phyloP scores from a whole-genome alignment of 2,329 filamentous ascomycete genomes.

The Tympanopsis confertula region DNA sequence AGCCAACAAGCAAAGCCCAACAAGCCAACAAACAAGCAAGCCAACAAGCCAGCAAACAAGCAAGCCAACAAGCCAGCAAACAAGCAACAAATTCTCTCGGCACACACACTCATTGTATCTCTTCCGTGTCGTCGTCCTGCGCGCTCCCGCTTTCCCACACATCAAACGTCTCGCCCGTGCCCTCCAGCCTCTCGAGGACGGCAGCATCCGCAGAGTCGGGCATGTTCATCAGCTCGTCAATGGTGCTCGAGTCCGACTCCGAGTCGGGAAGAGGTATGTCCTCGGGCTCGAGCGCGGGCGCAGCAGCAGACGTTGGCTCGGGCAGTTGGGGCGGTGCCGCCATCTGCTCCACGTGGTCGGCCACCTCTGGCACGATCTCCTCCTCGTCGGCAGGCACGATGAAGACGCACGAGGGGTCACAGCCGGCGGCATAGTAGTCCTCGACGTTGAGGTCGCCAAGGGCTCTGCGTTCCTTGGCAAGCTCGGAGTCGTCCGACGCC shows the following conservation, averaged over 20 bases:
- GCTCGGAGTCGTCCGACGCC: conserved; percentile 37
- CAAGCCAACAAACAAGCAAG: too few species aligned
- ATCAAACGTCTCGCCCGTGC: conserved; percentile 48
- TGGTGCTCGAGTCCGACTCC: conserved; percentile 11
- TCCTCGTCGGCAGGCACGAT: conserved; percentile 51
- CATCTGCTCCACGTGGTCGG: conserved; percentile 5
- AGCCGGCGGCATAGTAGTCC: conserved; percentile 58
- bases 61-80: too few species aligned
- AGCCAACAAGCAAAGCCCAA: too few species aligned
- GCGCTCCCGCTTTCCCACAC: conserved; percentile 62
- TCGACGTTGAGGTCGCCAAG: conserved; percentile 55
- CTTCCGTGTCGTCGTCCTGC: conserved; percentile 39
- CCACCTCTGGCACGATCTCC: conserved; percentile 16
- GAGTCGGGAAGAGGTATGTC: conserved; percentile 24
- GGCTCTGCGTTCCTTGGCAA: conserved; percentile 54
- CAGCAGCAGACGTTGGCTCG: conserved; percentile 11
- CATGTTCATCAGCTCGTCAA: conserved; percentile 25
- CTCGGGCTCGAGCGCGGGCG: conserved; percentile 12
- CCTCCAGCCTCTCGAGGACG: conserved; percentile 41
- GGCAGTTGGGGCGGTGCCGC: conserved; percentile 3
- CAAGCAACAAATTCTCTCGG: too few species aligned
- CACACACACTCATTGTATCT: not conserved
- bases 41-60: too few species aligned
- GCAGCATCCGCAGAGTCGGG: conserved; percentile 28
- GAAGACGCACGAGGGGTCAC: conserved; percentile 48